Percentiles rank a stretch among this genome's conserved stretches.
Conservation (phyloP, 2,329 filamentous ascomycete genomes). For the Monilinia aucupariae region DNA sequence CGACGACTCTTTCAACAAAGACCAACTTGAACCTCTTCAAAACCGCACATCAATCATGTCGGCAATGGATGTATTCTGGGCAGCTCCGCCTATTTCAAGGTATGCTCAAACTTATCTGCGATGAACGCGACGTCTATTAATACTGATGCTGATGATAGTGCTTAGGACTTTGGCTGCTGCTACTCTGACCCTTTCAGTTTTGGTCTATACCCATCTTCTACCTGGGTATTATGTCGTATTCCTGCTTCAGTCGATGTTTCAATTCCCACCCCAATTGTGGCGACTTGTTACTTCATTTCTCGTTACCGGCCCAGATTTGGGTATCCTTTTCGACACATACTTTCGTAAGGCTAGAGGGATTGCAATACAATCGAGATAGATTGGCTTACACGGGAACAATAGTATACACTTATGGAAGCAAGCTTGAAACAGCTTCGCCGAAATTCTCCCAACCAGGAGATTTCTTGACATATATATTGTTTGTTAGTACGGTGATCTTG, state of each 20-base stretch:
- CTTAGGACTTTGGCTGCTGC: constrained; percentile 60
- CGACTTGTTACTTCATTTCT: constrained; percentile 37
- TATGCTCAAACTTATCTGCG: constrained; percentile 38
- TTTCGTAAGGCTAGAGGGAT: constrained; percentile 46
- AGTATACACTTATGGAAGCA: constrained; percentile 63
- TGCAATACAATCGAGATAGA: constrained; percentile 16
- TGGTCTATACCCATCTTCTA: constrained; percentile 52
- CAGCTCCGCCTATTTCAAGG: constrained; percentile 61
- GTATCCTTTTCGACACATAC: constrained; percentile 63
- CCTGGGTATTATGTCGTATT: constrained; percentile 47
- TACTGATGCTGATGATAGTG: constrained; percentile 43
- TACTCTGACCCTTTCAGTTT: constrained; percentile 53
- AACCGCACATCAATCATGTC: constrained; percentile 29
- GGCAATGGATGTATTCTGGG: constrained; percentile 58
- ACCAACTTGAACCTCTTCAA: constrained; percentile 9
- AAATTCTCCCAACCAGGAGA: constrained; percentile 59
- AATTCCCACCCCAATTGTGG: constrained; percentile 42
- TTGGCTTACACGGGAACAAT: constrained; percentile 23
- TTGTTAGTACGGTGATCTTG: constrained; percentile 55
- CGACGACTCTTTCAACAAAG: constrained; percentile 6
- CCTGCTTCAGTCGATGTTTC: constrained; percentile 44
- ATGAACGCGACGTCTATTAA: constrained; percentile 20
- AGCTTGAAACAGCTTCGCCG: constrained; percentile 55
- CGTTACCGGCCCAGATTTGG: constrained; percentile 34
- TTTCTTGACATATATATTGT: constrained; percentile 61